Evolutionary conservation across 371 early-diverging fungal genomes (phyloP), one percentile per base, ranked within the genome.

Genomic region (Circinella umbellata): DNA sequence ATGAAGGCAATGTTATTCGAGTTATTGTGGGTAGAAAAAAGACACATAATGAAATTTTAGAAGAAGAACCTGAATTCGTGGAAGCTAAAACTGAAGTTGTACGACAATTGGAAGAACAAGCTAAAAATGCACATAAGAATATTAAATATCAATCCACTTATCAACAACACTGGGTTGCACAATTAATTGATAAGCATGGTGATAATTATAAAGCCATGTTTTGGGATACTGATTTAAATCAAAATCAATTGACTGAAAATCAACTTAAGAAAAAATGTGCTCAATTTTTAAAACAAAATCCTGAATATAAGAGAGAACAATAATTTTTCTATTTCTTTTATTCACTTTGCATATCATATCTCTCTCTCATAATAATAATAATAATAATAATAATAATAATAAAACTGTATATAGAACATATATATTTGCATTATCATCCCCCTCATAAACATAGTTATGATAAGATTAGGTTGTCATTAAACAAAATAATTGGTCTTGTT

Each of bases 131-230:
- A 35, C 67, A 81, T 39, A 83, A 84, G 61, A 62, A 68, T 17
- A 85, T 87, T 61, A 80, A 86, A 61, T 84, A 88, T 75, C 84
- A 88, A 66, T 89, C 94, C 1, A 86, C 86, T 27, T 89, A 88
- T 53, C 93, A 95, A 76, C 61, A 78, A 14, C 75, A 80, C 15
- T 90, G 90, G 85, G 77, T 93, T 11, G 83, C 84, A 64, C 76
- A 83, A 57, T 73, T 95, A 76, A 80, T 92, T 18, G 86, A 86
- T 17, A 94, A 93, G 81, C 90, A 96, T 67, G 94, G 93, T 10
- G 86, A 89, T 61, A 90, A 96, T 68, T 95, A 92, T 63, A 85
- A 90, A 11, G 93, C 92, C 64, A 97, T 97, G 96, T 90, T 91
- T 67, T 84, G 95, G 91, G 97, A 97, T 69, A 83, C 85, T 62